Conservation (phyloP, 805 yeast genomes). For the Wickerhamomyces hampshirensis region DNA sequence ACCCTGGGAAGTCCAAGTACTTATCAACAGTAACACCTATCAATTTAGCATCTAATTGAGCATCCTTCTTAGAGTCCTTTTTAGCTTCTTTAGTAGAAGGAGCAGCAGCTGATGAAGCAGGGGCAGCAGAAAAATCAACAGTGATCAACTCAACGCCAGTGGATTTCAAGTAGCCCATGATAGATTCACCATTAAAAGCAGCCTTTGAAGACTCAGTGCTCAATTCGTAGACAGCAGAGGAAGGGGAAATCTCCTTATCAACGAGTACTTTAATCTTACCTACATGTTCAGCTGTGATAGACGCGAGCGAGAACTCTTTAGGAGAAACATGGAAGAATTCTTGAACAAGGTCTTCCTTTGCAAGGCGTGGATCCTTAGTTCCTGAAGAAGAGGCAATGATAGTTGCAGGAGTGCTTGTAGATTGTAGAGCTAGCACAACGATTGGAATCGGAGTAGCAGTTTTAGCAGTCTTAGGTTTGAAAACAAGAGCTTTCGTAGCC, state of each 20-base stretch:
- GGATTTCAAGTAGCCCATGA: conserved; percentile 42
- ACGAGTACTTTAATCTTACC: conserved; percentile 57
- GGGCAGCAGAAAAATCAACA: conserved; percentile 48
- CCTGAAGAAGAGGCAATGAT: conserved; percentile 61
- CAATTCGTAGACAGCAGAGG: conserved; percentile 34
- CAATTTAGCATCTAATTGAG: conserved; percentile 76
- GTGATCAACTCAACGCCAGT: conserved; percentile 48
- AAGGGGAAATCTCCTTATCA: conserved; percentile 41
- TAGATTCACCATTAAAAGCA: conserved; percentile 40
- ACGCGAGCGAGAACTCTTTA: conserved; percentile 58
- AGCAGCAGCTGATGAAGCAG: conserved; percentile 28
- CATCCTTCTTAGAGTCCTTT: conserved; percentile 29
- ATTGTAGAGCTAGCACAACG: conserved; percentile 67
- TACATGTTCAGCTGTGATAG: conserved; percentile 39
- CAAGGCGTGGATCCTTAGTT: conserved; percentile 83
- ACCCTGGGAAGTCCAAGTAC: conserved; percentile 84
- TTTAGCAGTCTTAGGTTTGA: conserved; percentile 89
- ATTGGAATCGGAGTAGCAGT: conserved; percentile 75
- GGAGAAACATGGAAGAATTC: conserved; percentile 55
- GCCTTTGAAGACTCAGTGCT: conserved; percentile 51
- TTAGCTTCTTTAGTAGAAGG: conserved; percentile 23
- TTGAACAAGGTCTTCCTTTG: conserved; percentile 72
- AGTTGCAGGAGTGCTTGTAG: conserved; percentile 65
- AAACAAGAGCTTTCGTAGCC: conserved; percentile 70
- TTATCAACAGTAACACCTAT: conserved; percentile 97